phyloP scores from a whole-genome alignment of 768 basidiomycete genomes.

The Auricularia sp. region DNA sequence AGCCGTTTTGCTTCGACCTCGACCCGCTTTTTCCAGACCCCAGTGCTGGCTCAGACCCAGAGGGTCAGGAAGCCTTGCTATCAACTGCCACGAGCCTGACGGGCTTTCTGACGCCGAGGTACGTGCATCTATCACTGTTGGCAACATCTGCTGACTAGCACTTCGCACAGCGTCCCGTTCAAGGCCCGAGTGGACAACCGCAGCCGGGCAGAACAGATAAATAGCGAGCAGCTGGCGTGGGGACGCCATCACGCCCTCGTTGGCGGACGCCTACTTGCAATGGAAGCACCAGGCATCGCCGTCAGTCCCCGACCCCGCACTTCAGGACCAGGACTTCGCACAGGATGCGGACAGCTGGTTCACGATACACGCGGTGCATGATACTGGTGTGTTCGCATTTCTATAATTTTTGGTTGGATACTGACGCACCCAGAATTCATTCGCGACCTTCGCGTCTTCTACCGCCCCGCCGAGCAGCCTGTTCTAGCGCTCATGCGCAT shows the following conservation, averaged over 20 bases:
- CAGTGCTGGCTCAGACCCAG: too few relatives aligned
- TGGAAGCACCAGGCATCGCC: neutral
- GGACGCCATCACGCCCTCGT: conserved; percentile 53
- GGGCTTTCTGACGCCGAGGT: neutral
- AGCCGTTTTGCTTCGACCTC: too few relatives aligned
- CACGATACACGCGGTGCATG: too few relatives aligned
- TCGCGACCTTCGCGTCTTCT: too few relatives aligned
- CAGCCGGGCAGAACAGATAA: neutral
- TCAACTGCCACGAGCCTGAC: neutral
- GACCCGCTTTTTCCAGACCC: too few relatives aligned
- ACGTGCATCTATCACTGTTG: neutral
- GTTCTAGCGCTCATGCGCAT: neutral
- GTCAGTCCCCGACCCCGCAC: neutral
- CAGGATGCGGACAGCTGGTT: too few relatives aligned
- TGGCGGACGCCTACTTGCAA: conserved; percentile 56
- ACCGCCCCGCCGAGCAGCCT: neutral
- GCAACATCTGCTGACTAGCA: neutral
- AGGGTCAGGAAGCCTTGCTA: too few relatives aligned
- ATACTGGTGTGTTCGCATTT: too few relatives aligned
- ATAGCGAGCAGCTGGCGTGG: neutral
- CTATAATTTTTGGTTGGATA: too few relatives aligned
- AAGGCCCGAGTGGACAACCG: neutral
- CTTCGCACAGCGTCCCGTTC: neutral
- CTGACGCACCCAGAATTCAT: neutral
- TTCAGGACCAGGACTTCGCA: too few relatives aligned